Percentiles rank a stretch among this genome's conserved stretches.
phyloP scores from a whole-genome alignment of 495 filamentous ascomycete species.

The Penicillium taxi region DNA sequence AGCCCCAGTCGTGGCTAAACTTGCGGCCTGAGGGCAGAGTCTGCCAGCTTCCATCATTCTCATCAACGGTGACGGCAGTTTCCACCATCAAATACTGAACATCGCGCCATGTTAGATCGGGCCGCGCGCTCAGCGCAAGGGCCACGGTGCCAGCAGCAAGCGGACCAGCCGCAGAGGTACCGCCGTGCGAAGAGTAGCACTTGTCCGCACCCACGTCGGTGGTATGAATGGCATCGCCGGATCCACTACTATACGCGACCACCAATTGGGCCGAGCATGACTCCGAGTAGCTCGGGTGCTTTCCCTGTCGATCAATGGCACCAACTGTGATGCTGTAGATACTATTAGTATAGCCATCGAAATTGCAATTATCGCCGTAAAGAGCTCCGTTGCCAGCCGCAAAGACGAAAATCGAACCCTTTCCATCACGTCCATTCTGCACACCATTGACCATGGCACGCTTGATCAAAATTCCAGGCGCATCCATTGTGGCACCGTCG shows the following conservation, averaged over 20 bases:
- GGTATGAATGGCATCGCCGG: conserved; percentile 82
- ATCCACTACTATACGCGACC: conserved; percentile 92
- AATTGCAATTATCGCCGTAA: conserved; percentile 95
- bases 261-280: conserved; percentile 91
- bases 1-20: conserved; percentile 91
- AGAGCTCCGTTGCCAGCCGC: conserved; percentile 89
- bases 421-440: conserved; percentile 73
- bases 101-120: conserved; percentile 88
- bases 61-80: conserved; percentile 73
- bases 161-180: conserved; percentile 94
- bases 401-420: conserved; percentile 94
- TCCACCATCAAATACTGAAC: conserved; percentile 84
- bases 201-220: conserved; percentile 83
- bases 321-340: conserved; percentile 98
- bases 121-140: conserved; percentile 79
- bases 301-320: conserved; percentile 77
- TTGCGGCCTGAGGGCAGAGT: conserved; percentile 68
- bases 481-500: conserved; percentile 89
- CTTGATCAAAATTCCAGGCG: conserved; percentile 79
- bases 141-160: conserved; percentile 86
- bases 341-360: conserved; percentile 98
- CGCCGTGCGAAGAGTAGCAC: conserved; percentile 74
- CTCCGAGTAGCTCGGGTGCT: conserved; percentile 89
- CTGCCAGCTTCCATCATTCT: conserved; percentile 73
- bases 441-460: conserved; percentile 86